Percentiles rank a stretch among this genome's conserved stretches.
Conservation (phyloP, 2,329 filamentous ascomycete genomes). For the Verticillium nubilum region DNA sequence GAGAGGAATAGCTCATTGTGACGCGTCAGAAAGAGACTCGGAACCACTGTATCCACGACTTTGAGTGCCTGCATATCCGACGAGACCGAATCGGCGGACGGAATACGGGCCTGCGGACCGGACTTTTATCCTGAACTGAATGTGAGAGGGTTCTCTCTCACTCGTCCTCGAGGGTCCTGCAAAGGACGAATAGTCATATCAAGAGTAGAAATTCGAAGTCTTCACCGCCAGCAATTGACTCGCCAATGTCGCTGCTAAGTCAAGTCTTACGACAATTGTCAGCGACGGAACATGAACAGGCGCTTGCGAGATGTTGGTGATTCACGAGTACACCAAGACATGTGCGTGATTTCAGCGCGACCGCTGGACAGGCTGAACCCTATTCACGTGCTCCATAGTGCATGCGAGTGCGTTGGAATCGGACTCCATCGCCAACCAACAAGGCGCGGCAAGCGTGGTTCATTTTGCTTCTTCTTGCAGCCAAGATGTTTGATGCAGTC, state of each 20-base stretch:
- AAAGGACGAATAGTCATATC: background rate
- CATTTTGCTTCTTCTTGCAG: background rate
- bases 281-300: too few species aligned
- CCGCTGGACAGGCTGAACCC: background rate
- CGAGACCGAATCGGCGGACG: background rate
- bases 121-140: background rate
- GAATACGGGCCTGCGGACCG: slow-evolving; percentile 1
- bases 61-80: background rate
- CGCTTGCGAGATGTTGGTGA: too few species aligned
- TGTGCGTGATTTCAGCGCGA: background rate
- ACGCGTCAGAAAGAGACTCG: background rate
- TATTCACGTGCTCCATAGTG: background rate
- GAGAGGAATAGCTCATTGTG: background rate
- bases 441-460: background rate
- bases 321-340: too few species aligned
- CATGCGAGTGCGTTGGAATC: background rate
- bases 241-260: too few species aligned
- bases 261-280: too few species aligned
- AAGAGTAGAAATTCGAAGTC: too few species aligned
- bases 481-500: background rate
- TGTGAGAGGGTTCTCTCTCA: background rate
- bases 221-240: too few species aligned
- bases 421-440: background rate
- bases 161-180: background rate
- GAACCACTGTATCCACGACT: background rate